Evolutionary conservation across 169 alveolate genomes (phyloP).

Genomic region (Cryptosporidium tyzzeri): DNA sequence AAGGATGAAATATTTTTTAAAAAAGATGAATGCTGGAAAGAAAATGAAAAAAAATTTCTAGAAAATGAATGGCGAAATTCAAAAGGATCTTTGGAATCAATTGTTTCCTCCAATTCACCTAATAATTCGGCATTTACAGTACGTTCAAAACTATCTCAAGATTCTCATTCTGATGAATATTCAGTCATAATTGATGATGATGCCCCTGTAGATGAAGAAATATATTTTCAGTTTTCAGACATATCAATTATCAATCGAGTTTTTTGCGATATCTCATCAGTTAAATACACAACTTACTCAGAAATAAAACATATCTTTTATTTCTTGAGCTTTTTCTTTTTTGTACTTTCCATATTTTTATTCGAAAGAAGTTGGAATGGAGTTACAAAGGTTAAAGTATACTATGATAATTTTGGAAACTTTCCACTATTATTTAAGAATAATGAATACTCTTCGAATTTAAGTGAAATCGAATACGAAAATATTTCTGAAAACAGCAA

Average conservation of each 20-base stretch:
- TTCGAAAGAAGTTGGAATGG: constrained; percentile 59
- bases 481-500: constrained; percentile 4
- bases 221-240: constrained; percentile 6
- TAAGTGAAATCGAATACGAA: neutral
- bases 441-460: neutral
- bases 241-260: constrained; percentile 34
- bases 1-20: constrained; percentile 29
- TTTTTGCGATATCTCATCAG: constrained; percentile 68
- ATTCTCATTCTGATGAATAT: constrained; percentile 6
- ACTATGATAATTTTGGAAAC: constrained; percentile 28
- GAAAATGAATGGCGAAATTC: constrained; percentile 51
- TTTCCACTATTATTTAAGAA: constrained; percentile 10
- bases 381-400: constrained; percentile 11
- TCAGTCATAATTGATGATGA: constrained; percentile 51
- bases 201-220: neutral
- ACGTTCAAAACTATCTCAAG: constrained; percentile 8
- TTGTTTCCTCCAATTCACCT: constrained; percentile 28
- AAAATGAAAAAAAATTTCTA: constrained; percentile 43
- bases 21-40: constrained; percentile 71
- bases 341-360: constrained; percentile 8
- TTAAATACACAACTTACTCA: constrained; percentile 48
- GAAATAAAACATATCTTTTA: constrained; percentile 10
- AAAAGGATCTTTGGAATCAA: constrained; percentile 47
- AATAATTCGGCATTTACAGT: constrained; percentile 4
- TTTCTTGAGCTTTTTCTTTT: constrained; percentile 36